A percentile compares a stretch with the other conserved stretches of the same genome.
Evolutionary conservation across 1,284 basidiomycete species (phyloP).

Genomic region (Sanghuangporus sanghuang): DNA sequence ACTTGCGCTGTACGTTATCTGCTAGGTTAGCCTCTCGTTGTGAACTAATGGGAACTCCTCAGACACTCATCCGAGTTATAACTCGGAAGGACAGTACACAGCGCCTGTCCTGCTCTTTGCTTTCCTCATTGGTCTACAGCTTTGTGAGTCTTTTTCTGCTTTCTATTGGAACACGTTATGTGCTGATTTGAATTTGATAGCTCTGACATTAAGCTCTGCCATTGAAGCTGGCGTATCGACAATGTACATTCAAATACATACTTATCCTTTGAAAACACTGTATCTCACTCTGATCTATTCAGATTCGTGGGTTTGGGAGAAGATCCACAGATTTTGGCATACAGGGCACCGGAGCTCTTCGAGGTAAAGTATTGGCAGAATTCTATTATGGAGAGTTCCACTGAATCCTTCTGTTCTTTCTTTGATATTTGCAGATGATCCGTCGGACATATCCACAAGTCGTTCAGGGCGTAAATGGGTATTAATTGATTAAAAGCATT

Average conservation of each 20-base stretch:
- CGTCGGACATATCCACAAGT: slow-evolving; percentile 56
- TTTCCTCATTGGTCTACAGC: slow-evolving; percentile 73
- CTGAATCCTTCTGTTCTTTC: background rate
- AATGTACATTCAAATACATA: slow-evolving; percentile 44
- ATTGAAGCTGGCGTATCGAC: slow-evolving; percentile 82
- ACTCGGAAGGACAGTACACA: slow-evolving; percentile 68
- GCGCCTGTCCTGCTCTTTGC: slow-evolving; percentile 75
- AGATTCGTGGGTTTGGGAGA: slow-evolving; percentile 82
- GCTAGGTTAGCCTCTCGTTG: background rate
- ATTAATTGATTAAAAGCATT: background rate
- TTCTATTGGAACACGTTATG: background rate
- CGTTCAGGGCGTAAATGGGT: slow-evolving; percentile 41
- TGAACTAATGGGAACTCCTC: slow-evolving; percentile 6
- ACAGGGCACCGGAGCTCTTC: slow-evolving; percentile 71
- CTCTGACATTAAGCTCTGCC: slow-evolving; percentile 60
- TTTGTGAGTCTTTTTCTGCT: slow-evolving; percentile 43
- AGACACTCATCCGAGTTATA: slow-evolving; percentile 74
- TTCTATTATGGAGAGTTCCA: background rate
- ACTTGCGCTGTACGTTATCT: slow-evolving; percentile 5
- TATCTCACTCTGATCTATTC: slow-evolving; percentile 11
- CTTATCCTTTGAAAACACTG: background rate
- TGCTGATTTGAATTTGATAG: slow-evolving; percentile 28
- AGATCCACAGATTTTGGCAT: slow-evolving; percentile 71
- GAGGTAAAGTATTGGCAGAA: slow-evolving; percentile 34
- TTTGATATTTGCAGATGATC: slow-evolving; percentile 42